A percentile compares a stretch with the other conserved stretches of the same genome.
Conservation (phyloP, 2,329 filamentous ascomycete genomes). For the Cryphonectria nitschkei region DNA sequence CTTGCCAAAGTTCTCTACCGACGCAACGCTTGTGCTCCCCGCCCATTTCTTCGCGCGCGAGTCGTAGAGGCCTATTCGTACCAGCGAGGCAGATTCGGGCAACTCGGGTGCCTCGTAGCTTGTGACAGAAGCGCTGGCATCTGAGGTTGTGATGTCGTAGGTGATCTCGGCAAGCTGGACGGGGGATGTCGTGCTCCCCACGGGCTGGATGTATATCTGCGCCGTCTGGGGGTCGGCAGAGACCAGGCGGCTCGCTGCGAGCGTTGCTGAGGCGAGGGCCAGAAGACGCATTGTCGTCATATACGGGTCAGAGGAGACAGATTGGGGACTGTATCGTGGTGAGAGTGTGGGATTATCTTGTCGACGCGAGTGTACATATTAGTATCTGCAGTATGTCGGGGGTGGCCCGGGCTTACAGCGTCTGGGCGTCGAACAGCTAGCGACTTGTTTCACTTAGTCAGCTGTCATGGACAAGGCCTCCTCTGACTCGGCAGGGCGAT, state of each 20-base stretch:
- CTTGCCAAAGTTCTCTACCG: constrained; percentile 61
- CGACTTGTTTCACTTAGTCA: background rate
- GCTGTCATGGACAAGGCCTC: background rate
- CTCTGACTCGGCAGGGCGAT: background rate
- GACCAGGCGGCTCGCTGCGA: constrained; percentile 48
- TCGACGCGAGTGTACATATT: background rate
- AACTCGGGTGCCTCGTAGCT: constrained; percentile 62
- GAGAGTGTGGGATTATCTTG: background rate
- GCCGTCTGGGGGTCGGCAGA: constrained; percentile 48
- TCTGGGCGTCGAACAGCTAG: background rate
- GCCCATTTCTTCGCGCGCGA: constrained; percentile 50
- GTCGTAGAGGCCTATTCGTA: constrained; percentile 64
- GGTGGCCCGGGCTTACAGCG: background rate
- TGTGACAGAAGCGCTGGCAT: constrained; percentile 49
- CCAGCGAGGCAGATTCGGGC: constrained; percentile 48
- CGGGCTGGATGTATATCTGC: constrained; percentile 58
- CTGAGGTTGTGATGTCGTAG: constrained; percentile 50
- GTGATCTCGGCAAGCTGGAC: constrained; percentile 58
- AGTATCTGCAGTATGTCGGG: background rate
- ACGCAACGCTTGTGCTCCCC: constrained; percentile 59
- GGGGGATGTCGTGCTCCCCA: constrained; percentile 43
- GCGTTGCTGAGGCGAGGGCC: constrained; percentile 33
- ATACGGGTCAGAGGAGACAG: constrained; percentile 6
- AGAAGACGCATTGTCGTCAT: constrained; percentile 30
- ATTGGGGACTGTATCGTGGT: background rate